These are phyloP conservation scores for Alternaria sp. DNA, from an alignment of 2,329 filamentous ascomycete species.

Conservation along the genomic window DNA sequence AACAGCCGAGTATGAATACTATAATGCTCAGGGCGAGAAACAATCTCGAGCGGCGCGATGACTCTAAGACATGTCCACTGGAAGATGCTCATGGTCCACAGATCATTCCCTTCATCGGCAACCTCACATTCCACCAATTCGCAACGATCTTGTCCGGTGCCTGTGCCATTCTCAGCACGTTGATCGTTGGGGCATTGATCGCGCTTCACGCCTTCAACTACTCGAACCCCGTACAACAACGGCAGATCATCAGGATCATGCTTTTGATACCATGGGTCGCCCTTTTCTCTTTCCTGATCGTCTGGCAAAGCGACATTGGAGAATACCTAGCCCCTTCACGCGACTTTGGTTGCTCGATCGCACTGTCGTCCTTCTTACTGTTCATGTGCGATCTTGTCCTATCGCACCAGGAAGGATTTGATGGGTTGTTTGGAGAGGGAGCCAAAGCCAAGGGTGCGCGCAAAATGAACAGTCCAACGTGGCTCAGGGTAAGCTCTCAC, in stretches of 20 bases:
- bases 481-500: slow-evolving; percentile 29
- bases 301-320: slow-evolving; percentile 25
- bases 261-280: slow-evolving; percentile 34
- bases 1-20: not conserved
- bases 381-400: slow-evolving; percentile 42
- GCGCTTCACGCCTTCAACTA: slow-evolving; percentile 34
- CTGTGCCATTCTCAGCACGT: slow-evolving; percentile 22
- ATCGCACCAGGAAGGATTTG: slow-evolving; percentile 31
- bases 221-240: slow-evolving; percentile 37
- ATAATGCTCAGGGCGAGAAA: not conserved
- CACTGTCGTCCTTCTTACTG: slow-evolving; percentile 36
- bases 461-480: slow-evolving; percentile 24
- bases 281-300: slow-evolving; percentile 32
- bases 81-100: slow-evolving; percentile 18
- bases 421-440: slow-evolving; percentile 34
- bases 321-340: slow-evolving; percentile 26
- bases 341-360: slow-evolving; percentile 39
- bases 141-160: slow-evolving; percentile 29
- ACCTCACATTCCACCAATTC: slow-evolving; percentile 33
- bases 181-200: slow-evolving; percentile 22
- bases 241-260: slow-evolving; percentile 37
- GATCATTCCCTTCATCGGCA: slow-evolving; percentile 29
- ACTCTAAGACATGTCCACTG: slow-evolving; percentile 17
- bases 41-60: not conserved
- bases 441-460: slow-evolving; percentile 18